Percentiles rank a stretch among this genome's conserved stretches.
phyloP scores from a whole-genome alignment of 352 stramenopile species.

The Plasmopara halstedii region DNA sequence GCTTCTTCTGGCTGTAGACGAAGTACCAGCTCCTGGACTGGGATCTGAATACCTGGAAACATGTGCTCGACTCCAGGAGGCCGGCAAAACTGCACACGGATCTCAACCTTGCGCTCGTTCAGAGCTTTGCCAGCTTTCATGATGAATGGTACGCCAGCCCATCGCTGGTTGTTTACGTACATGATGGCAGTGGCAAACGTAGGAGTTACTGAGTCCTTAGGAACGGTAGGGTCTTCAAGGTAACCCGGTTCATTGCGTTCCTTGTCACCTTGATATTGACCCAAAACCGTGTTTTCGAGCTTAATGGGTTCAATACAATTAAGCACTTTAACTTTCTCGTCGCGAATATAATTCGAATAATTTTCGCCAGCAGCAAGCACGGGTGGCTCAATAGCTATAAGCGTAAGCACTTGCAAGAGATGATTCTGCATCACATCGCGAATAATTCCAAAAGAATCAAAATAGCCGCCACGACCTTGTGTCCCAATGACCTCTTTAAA shows the following conservation, averaged over 20 bases:
- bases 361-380: constrained; percentile 79
- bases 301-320: constrained; percentile 91
- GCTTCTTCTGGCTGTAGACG: constrained; percentile 94
- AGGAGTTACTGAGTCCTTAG: constrained; percentile 88
- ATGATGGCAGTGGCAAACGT: constrained; percentile 89
- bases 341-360: constrained; percentile 89
- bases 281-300: constrained; percentile 93
- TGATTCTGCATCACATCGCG: constrained; percentile 99
- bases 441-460: constrained; percentile 98
- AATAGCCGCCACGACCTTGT: constrained; percentile 94
- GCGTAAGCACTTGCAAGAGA: constrained; percentile 95
- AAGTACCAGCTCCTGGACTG: constrained; percentile 95
- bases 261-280: constrained; percentile 92
- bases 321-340: constrained; percentile 98
- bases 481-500: constrained; percentile 98
- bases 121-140: constrained; percentile 98
- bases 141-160: constrained; percentile 97
- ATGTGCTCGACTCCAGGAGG: constrained; percentile 85
- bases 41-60: constrained; percentile 85
- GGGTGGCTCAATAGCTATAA: constrained; percentile 96
- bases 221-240: constrained; percentile 93
- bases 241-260: constrained; percentile 88
- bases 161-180: constrained; percentile 93
- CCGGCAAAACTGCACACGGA: constrained; percentile 95
- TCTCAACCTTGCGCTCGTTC: constrained; percentile 96